phyloP scores from a whole-genome alignment of 257 asterid species.

The Buddleja alternifolia region DNA sequence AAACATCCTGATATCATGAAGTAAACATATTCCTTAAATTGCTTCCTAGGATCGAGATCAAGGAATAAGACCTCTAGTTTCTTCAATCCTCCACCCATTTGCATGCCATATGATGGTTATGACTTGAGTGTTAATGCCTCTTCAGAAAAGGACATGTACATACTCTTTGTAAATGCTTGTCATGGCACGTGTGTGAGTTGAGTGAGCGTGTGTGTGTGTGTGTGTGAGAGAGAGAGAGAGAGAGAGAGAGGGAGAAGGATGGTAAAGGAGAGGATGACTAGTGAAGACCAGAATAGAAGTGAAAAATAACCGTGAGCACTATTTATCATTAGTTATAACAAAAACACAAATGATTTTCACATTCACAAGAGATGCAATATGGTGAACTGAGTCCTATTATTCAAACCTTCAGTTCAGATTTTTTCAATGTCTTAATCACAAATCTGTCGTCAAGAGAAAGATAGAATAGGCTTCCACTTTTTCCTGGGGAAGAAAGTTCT shows the following conservation, averaged over 20 bases:
- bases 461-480: constrained; percentile 95
- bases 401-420: constrained; percentile 82
- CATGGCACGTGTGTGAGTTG: not conserved
- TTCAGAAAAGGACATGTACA: not conserved
- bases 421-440: constrained; percentile 86
- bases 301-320: not conserved
- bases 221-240: not conserved
- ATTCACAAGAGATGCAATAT: not conserved
- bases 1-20: not conserved
- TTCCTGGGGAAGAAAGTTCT: constrained; percentile 92
- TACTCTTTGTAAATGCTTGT: too few relatives aligned
- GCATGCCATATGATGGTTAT: not conserved
- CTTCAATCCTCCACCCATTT: not conserved
- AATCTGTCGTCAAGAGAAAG: constrained; percentile 88
- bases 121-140: not conserved
- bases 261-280: not conserved
- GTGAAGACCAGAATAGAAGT: not conserved
- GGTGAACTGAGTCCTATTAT: not conserved
- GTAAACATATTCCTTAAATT: not conserved
- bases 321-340: constrained; percentile 3
- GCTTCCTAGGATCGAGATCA: too few relatives aligned
- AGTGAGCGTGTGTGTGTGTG: not conserved
- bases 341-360: not conserved
- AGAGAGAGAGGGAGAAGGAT: not conserved
- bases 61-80: too few relatives aligned